Percentiles rank a stretch among this genome's conserved stretches.
Evolutionary conservation across 305 asterid species (phyloP).

Genomic region (Petunia hybrid): DNA sequence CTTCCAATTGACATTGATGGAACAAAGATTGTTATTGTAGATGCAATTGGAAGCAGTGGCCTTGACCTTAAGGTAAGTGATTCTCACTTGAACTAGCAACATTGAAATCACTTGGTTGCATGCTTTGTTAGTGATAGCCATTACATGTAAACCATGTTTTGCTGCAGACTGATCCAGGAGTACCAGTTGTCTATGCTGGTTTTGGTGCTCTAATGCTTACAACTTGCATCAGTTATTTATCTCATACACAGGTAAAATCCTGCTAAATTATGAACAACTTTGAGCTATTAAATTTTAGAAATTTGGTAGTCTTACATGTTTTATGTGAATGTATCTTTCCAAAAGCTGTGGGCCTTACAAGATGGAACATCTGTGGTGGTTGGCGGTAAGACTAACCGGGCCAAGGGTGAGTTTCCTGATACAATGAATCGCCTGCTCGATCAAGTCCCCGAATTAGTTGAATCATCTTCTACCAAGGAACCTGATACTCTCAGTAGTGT

Average conservation of each 20-base stretch:
- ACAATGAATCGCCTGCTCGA: conserved; percentile 79
- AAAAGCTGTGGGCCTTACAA: conserved; percentile 92
- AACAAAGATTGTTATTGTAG: conserved; percentile 60
- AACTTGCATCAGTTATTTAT: conserved; percentile 81
- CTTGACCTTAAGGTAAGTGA: conserved; percentile 83
- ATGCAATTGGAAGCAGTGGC: conserved; percentile 85
- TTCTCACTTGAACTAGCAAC: background rate
- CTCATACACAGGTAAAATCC: conserved; percentile 76
- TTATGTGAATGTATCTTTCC: background rate
- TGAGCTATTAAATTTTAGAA: conserved; percentile 9
- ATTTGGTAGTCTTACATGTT: conserved; percentile 5
- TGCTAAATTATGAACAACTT: conserved; percentile 1
- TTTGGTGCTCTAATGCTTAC: conserved; percentile 95
- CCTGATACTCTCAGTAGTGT: conserved; percentile 39
- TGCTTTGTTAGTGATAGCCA: background rate
- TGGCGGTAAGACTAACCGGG: conserved; percentile 93
- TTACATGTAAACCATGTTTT: conserved; percentile 18
- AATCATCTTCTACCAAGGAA: conserved; percentile 42
- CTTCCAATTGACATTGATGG: conserved; percentile 90
- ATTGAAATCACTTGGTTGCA: background rate
- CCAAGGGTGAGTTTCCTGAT: conserved; percentile 83
- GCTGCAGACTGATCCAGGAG: conserved; percentile 88
- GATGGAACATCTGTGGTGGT: conserved; percentile 85
- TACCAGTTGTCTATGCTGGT: conserved; percentile 87
- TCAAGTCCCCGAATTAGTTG: conserved; percentile 72